These are phyloP conservation scores for Coemansia sp. DNA, from an alignment of 192 early-diverging fungal genomes.

Conservation along the genomic window DNA sequence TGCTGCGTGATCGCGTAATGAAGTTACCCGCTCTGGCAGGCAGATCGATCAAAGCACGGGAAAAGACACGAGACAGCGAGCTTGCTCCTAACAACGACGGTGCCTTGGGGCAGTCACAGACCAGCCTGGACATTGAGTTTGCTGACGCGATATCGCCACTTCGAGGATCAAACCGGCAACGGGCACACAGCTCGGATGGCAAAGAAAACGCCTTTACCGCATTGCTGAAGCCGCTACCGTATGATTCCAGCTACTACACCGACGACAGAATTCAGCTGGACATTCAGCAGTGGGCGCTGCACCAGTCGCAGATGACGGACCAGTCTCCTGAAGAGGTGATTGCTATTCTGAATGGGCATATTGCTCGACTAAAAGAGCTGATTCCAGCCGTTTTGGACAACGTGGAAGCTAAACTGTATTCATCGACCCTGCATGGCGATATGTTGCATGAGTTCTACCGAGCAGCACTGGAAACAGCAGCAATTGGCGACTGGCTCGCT, in stretches of 20 bases:
- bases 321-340: conserved; percentile 19
- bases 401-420: conserved; percentile 3
- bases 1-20: conserved; percentile 13
- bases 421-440: conserved; percentile 14
- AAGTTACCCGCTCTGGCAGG: conserved; percentile 11
- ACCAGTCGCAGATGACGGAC: conserved; percentile 10
- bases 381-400: conserved; percentile 19
- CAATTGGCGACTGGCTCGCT: conserved; percentile 45
- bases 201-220: conserved; percentile 16
- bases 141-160: conserved; percentile 8
- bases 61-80: conserved; percentile 12
- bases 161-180: not conserved
- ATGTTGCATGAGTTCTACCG: conserved; percentile 31
- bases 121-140: conserved; percentile 36
- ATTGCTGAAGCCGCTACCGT: conserved; percentile 15
- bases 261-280: conserved; percentile 16
- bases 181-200: not conserved
- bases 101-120: not conserved
- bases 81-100: not conserved
- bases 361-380: conserved; percentile 26
- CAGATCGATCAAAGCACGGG: conserved; percentile 32
- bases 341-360: conserved; percentile 8
- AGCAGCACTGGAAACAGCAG: conserved; percentile 21
- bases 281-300: conserved; percentile 32
- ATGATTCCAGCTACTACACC: not conserved